Evolutionary conservation across 768 basidiomycete species (phyloP), one percentile per base, ranked within the genome.

Genomic region (Amanita jacksonii): DNA sequence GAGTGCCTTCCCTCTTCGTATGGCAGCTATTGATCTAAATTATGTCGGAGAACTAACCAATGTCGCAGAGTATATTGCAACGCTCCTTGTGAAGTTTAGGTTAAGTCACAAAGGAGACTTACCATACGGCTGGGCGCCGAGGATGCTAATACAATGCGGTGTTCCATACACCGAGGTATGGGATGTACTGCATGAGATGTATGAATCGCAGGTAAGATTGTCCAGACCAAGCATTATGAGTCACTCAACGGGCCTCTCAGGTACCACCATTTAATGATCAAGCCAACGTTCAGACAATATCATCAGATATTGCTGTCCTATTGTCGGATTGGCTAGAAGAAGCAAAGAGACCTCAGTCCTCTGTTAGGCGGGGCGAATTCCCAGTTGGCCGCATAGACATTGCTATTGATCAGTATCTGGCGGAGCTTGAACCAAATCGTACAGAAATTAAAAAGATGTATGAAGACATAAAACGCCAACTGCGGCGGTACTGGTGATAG

Each of bases 1-100:
- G 49, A 80, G 79, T 47, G 85, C 90, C 8, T 92, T 94, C 62
- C 91, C 91, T 13, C 66, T 92, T 22, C 76, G 91, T 92, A 54
- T 57, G 87, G 61, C 23, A n/a, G 25, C 3, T 15, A 13, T 24
- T 40, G 38, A 16, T 49, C 37, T 20, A 43, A 25, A 19, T 23
- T 34, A 18, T 46, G 4, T 36, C 13, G 5, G n/a, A 31, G 16
- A 49, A 30, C 20, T 25, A 24, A 46, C n/a, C n/a, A 31, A 32
- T 32, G 47, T 32, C 48, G 4, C 53, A 96, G 94, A 81, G 49
- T 75, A 83, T 48, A 66, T 97, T 48, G 71, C 87, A 2, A 75
- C 75, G 2, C 67, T 90, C 2, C 70, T 97, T 3, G 79, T 93
- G 33, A 72, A 75, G 37, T 90, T 89, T 54, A 75, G 76, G 37